A percentile compares a stretch with the other conserved stretches of the same genome.
These are phyloP conservation scores for Agrocybe pediades DNA, from an alignment of 768 basidiomycete species.

Conservation along the genomic window DNA sequence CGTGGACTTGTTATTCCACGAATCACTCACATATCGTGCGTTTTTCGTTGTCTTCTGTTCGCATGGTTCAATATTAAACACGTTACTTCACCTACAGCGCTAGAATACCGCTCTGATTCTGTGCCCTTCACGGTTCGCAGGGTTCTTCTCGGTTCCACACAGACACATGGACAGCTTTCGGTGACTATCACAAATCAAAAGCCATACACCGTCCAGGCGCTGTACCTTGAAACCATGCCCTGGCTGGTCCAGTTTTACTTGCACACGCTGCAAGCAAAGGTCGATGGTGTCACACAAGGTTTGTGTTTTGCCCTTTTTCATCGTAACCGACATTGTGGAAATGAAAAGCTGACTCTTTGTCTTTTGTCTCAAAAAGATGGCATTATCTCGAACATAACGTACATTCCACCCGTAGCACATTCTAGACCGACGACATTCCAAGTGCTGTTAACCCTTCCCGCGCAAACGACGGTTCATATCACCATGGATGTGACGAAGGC, in stretches of 20 bases:
- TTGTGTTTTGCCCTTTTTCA: constrained; percentile 19
- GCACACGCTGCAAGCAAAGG: constrained; percentile 64
- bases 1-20: constrained; percentile 56
- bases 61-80: neutral
- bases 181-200: constrained; percentile 67
- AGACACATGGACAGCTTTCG: constrained; percentile 74
- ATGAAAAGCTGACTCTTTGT: too few relatives aligned
- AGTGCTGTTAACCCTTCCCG: constrained; percentile 67
- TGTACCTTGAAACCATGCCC: constrained; percentile 92
- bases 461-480: constrained; percentile 62
- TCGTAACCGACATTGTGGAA: too few relatives aligned
- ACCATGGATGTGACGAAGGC: constrained; percentile 78
- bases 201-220: constrained; percentile 40
- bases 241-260: constrained; percentile 90
- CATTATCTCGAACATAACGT: constrained; percentile 65
- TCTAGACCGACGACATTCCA: constrained; percentile 80
- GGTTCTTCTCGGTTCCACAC: constrained; percentile 71
- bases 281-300: constrained; percentile 52
- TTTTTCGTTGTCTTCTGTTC: constrained; percentile 4
- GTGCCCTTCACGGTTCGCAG: constrained; percentile 67
- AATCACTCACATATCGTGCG: constrained; percentile 66
- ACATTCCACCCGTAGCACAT: constrained; percentile 68
- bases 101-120: constrained; percentile 38
- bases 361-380: constrained; percentile 44
- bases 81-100: constrained; percentile 27